A percentile compares a stretch with the other conserved stretches of the same genome.
phyloP scores from a whole-genome alignment of 352 stramenopile species.

The Nothophytophthora sp. region DNA sequence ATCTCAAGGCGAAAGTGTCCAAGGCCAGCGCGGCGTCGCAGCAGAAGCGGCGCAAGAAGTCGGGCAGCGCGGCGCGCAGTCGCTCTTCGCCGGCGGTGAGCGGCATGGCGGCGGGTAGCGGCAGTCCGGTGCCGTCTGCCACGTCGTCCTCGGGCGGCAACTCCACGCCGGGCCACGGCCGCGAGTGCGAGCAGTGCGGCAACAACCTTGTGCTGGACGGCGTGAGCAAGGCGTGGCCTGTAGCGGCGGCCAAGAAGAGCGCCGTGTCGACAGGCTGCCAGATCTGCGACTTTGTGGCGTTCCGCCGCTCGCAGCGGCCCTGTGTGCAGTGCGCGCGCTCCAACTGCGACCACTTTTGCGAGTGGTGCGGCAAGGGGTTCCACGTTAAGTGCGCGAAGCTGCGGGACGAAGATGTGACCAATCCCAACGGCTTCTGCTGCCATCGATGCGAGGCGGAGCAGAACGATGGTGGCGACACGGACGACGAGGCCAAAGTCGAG shows the following conservation, averaged over 20 bases:
- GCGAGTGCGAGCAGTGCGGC: constrained; percentile 60
- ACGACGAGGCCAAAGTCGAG: constrained; percentile 41
- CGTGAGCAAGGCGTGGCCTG: constrained; percentile 43
- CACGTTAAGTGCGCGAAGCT: constrained; percentile 69
- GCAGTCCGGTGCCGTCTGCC: constrained; percentile 27
- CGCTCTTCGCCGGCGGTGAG: too few species aligned
- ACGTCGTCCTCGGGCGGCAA: constrained; percentile 28
- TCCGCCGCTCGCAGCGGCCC: constrained; percentile 62
- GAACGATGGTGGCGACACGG: constrained; percentile 51
- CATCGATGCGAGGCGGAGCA: constrained; percentile 72
- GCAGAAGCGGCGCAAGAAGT: constrained; percentile 39
- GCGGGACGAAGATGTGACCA: constrained; percentile 51
- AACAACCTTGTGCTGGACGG: constrained; percentile 42
- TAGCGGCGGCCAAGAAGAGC: constrained; percentile 42
- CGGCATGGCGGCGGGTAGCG: constrained; percentile 5
- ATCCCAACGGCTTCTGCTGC: constrained; percentile 69
- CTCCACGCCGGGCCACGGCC: constrained; percentile 33
- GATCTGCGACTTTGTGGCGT: constrained; percentile 82
- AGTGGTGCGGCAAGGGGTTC: constrained; percentile 84
- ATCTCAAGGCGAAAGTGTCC: constrained; percentile 28
- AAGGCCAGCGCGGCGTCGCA: constrained; percentile 16
- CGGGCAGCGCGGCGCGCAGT: neutral
- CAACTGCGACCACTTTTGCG: constrained; percentile 80
- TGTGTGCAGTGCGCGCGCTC: constrained; percentile 65
- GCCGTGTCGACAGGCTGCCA: constrained; percentile 58